These are phyloP conservation scores for Botrytis aclada DNA, from an alignment of 2,329 filamentous ascomycete species.

Conservation along the genomic window DNA sequence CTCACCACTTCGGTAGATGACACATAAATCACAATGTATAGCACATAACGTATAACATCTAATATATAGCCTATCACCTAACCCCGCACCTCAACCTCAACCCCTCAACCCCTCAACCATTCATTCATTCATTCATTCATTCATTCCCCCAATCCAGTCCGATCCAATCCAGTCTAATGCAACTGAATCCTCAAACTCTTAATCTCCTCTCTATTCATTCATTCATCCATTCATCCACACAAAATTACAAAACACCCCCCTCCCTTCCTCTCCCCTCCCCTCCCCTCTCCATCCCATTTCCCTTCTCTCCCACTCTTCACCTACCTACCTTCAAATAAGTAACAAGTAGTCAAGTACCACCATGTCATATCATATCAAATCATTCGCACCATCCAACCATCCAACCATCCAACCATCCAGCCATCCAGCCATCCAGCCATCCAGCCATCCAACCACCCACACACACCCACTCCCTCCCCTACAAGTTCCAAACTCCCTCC, in stretches of 20 bases:
- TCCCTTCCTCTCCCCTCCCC: neutral
- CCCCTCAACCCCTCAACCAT: neutral
- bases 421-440: no score
- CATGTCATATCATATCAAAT: no score
- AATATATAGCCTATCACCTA: neutral
- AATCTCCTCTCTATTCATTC: neutral
- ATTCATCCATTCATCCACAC: no score
- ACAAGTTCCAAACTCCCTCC: no score
- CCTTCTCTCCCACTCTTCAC: neutral
- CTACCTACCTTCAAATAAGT: no score
- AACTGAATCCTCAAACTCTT: neutral
- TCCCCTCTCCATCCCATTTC: no score
- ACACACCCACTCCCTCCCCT: no score
- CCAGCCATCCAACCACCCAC: neutral
- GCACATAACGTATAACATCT: neutral
- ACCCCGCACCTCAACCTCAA: conserved; percentile 1
- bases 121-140: neutral
- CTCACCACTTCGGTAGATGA: neutral
- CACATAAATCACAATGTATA: neutral
- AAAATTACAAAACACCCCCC: neutral
- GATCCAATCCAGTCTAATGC: neutral
- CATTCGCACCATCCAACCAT: no score
- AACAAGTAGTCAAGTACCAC: no score
- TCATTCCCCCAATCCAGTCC: neutral
- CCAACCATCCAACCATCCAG: no score